Percentiles rank a stretch among this genome's conserved stretches.
These are phyloP conservation scores for Entelexis sorbosivorans DNA, from an alignment of 1,139 yeast genomes.

Conservation along the genomic window DNA sequence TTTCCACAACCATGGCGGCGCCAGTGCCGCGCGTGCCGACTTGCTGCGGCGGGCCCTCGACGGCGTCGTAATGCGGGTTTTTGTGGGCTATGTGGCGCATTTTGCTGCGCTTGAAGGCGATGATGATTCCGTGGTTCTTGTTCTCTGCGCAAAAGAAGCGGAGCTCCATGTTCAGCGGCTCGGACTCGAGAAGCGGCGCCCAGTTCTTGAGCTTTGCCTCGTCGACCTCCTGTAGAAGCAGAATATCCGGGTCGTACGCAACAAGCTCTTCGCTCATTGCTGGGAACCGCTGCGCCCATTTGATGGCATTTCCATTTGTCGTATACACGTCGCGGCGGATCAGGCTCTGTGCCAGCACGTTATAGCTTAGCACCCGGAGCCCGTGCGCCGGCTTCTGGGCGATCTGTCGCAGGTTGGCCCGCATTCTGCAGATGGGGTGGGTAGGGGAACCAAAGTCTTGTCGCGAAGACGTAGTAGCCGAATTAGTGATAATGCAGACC, in stretches of 20 bases:
- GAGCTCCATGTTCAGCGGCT: slow-evolving; percentile 4
- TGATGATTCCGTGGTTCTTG: slow-evolving; percentile 20
- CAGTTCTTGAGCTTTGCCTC: slow-evolving; percentile 10
- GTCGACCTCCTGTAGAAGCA: slow-evolving; percentile 23
- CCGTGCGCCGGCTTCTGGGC: neutral
- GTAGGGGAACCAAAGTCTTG: no score
- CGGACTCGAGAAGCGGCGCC: neutral
- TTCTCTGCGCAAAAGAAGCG: neutral
- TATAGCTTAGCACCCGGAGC: slow-evolving; percentile 21
- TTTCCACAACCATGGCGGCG: slow-evolving; percentile 7
- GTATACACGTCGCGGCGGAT: slow-evolving; percentile 20
- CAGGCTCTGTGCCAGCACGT: slow-evolving; percentile 22
- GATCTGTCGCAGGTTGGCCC: neutral
- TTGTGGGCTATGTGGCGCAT: neutral
- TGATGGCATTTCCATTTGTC: slow-evolving; percentile 19
- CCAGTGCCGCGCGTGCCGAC: slow-evolving; percentile 15
- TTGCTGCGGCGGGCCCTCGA: slow-evolving; percentile 9
- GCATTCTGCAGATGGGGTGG: neutral
- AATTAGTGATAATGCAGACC: no score
- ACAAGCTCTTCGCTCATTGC: slow-evolving; percentile 17
- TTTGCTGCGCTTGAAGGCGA: slow-evolving; percentile 15
- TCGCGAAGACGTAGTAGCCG: no score
- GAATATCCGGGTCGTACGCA: slow-evolving; percentile 21
- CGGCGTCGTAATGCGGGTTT: slow-evolving; percentile 3
- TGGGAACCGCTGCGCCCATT: slow-evolving; percentile 16